phyloP scores from a whole-genome alignment of 768 basidiomycete species.

The Suillus subalutaceus region DNA sequence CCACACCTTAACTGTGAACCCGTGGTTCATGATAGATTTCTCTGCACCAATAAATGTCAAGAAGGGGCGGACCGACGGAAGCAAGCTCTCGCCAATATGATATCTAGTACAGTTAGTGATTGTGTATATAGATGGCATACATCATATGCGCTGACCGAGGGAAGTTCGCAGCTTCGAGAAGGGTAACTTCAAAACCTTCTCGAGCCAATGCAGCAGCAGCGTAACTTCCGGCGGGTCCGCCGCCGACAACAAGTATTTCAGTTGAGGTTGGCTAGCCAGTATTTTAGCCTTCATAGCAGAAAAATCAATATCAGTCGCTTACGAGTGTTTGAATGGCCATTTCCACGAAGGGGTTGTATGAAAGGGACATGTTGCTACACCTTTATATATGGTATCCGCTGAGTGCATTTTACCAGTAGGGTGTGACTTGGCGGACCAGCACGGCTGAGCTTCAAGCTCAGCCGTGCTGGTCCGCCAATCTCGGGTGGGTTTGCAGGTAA shows the following conservation, averaged over 20 bases:
- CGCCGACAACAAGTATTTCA: conserved; percentile 30
- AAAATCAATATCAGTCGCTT: background rate
- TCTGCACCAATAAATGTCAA: conserved; percentile 61
- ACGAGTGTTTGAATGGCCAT: background rate
- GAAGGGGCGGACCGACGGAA: conserved; percentile 61
- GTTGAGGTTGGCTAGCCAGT: conserved; percentile 14
- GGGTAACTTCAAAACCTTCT: conserved; percentile 43
- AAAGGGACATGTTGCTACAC: background rate
- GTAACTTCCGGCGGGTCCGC: conserved; percentile 61
- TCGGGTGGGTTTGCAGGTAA: too few species aligned
- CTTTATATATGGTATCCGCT: background rate
- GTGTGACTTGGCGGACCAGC: background rate
- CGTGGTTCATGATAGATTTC: conserved; percentile 49
- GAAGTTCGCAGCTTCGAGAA: conserved; percentile 58
- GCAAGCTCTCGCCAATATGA: conserved; percentile 62
- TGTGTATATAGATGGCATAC: conserved; percentile 33
- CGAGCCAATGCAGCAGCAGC: conserved; percentile 46
- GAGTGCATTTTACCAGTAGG: background rate
- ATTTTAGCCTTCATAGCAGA: conserved; percentile 4
- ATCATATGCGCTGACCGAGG: conserved; percentile 52
- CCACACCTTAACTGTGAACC: conserved; percentile 53
- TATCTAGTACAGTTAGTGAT: conserved; percentile 39
- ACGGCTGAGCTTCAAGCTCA: too few species aligned
- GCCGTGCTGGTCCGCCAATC: too few species aligned
- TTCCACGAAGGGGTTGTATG: background rate